A percentile compares a stretch with the other conserved stretches of the same genome.
These are phyloP conservation scores for Metschnikowia cerradonensis DNA, from an alignment of 805 yeast genomes.

Conservation along the genomic window DNA sequence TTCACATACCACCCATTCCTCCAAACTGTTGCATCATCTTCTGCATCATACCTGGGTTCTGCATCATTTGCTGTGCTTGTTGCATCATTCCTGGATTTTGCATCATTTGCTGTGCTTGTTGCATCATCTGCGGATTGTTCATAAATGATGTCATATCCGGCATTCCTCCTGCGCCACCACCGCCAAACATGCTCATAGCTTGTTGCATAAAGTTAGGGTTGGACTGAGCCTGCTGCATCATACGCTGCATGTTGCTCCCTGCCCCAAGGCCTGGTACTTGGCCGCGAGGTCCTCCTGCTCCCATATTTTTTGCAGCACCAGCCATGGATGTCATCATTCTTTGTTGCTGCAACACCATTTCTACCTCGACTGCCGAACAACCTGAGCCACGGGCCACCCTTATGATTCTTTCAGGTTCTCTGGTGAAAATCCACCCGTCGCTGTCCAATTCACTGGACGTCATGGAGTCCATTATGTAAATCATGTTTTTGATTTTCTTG, in stretches of 20 bases:
- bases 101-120: constrained; percentile 46
- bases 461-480: constrained; percentile 93
- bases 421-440: constrained; percentile 77
- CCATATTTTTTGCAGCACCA: constrained; percentile 54
- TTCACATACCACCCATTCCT: constrained; percentile 9
- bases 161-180: constrained; percentile 45
- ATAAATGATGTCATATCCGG: constrained; percentile 41
- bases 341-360: constrained; percentile 86
- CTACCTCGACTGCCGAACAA: constrained; percentile 86
- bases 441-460: constrained; percentile 84
- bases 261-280: constrained; percentile 23
- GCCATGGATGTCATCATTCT: constrained; percentile 95
- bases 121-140: constrained; percentile 47
- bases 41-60: constrained; percentile 67
- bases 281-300: constrained; percentile 34
- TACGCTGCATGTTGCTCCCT: constrained; percentile 39
- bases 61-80: constrained; percentile 43
- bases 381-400: constrained; percentile 95
- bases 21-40: constrained; percentile 69
- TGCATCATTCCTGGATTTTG: constrained; percentile 44
- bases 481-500: constrained; percentile 79
- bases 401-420: constrained; percentile 79
- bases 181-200: constrained; percentile 59
- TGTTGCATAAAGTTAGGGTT: constrained; percentile 53
- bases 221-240: constrained; percentile 54